Evolutionary conservation across 208 protist species (phyloP), one percentile per base, ranked within the genome.

Genomic region (Acanthamoeba lenticulata): DNA sequence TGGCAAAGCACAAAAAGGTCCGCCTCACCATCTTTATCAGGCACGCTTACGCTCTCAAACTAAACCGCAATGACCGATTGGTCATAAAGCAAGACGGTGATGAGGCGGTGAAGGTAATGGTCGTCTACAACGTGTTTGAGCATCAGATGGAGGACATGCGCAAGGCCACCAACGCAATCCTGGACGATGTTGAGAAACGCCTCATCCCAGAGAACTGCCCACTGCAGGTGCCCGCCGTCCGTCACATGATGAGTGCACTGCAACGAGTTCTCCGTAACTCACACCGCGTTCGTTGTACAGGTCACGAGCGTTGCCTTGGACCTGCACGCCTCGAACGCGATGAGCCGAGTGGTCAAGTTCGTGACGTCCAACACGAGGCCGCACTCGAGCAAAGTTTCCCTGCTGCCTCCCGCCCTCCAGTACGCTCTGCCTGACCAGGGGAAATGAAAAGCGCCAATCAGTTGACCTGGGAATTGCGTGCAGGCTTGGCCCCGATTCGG

Each of bases 401-500:
- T 81, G 93, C 36, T 95, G 0, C 95, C 94, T 29, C 60, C 86
- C 21, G 3, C 69, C 0, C 44, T 85, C 9, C 36, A 55, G 44
- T 49, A 57, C 13, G 4, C 4, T 40, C 24, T 44, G 34, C 21
- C n/a, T 21, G 5, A 11, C 24, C n/a, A n/a, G n/a, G n/a, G n/a
- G n/a, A n/a, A n/a, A n/a, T n/a, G n/a, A n/a, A n/a, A n/a, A n/a
- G n/a, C n/a, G n/a, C n/a, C n/a, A n/a, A n/a, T 55, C 72, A 1
- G 2, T 4, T 52, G 9, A 32, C 34, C 7, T 1, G 49, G 49
- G 17, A n/a, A 1, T 72, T 40, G 62, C 24, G 3, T 0, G 4
- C 7, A 86, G 74, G 27, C 24, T 95, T 1, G 77, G 85, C 17
- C 94, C 55, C 29, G 94, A 97, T 17, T 74, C 90, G 21, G 77